Base-by-base conservation (phyloP, 2,329 filamentous ascomycete species). In the Aschersonia sp. region DNA sequence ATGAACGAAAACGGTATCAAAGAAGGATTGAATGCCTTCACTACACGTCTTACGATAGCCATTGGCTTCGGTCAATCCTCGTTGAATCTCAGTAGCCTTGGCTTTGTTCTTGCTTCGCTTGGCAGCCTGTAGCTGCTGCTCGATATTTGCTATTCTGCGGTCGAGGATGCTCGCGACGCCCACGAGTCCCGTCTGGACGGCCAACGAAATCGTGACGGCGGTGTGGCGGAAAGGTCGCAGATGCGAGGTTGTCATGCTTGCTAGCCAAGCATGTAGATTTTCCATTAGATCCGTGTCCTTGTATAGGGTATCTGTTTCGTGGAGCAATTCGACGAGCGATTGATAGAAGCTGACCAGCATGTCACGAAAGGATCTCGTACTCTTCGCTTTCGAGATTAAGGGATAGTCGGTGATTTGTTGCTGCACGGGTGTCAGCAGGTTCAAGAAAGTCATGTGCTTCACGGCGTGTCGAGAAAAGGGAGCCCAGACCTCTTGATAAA, bases 181-280 rank as follows among this genome's bases (percentile, higher is more conserved):
- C 52, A 87, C 89, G 30, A 97, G 70, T 1, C 85, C 79, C 35
- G 79, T 87, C 48, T 86, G 83, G 53, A 95, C 83, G 12, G 86
- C 76, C 35, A 97, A 69, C 1, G 86, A 83, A 30, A 90, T 82
- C 0, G 92, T 82, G 2, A 90, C 95, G 1, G 89, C 85, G 0
- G 92, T 98, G 64, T 98, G 92, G 53, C 92, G 79, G 65, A 98
- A 95, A 2, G 92, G 88, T 48, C 92, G 81, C 51, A 90, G 81
- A 4, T 80, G 76, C 0, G 88, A 89, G 4, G 87, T 92, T 3
- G 90, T 92, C 83, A 98, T 87, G 50, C 86, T 84, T 40, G 82
- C 83, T 50, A 95, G 73, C 92, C 92, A 98, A 49, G 86, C 75
- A 55, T 88, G 81, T 44, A 97, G 76, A 59, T 94, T 95, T 61